Evolutionary conservation across 2,329 filamentous ascomycete species (phyloP), one percentile per base, ranked within the genome.

Genomic region (Alternaria sp.): DNA sequence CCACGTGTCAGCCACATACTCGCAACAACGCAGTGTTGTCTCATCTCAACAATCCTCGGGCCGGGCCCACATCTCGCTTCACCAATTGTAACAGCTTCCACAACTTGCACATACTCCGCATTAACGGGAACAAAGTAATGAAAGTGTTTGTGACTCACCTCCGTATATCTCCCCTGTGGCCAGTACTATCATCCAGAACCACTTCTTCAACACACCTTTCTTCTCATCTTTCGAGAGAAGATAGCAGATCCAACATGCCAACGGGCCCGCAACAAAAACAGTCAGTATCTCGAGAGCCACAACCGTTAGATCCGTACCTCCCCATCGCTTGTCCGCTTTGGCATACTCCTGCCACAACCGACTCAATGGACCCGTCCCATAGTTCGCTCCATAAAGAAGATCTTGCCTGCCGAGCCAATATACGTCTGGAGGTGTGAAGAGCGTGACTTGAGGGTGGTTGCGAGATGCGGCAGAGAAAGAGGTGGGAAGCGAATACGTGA

Each of bases 131-230:
- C 32, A 32, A 51, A 38, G 46, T 50, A 44, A 45, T 57, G 57
- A 50, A 41, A 50, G 52, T 28, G 14, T 50, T 45, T 55, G 45
- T 64, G 41, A 75, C 79, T 75, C 67, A 81, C 81, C 84, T 63
- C 87, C 87, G 77, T 90, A 90, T 44, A 90, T 77, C 76, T 90
- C 87, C 11, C 81, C 87, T n/a, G 86, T 88, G 11, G 87, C 87
- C 43, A 90, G 75, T 14, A 86, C 80, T 22, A 81, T 79, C 73
- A 87, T 86, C 77, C 85, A 85, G 67, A 89, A 85, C 84, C 72
- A 78, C 70, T 70, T 77, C 69, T 71, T 75, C 73, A 80, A 49
- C 73, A 71, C 69, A 18, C 75, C 75, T 67, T 77, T 75, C 64
- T 70, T 70, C 70, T 74, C 73, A 32, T 77, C 78, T 63, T 71